A percentile compares a stretch with the other conserved stretches of the same genome.
phyloP scores from a whole-genome alignment of 257 asterid genomes.

The Dorcoceras hygrometricum region DNA sequence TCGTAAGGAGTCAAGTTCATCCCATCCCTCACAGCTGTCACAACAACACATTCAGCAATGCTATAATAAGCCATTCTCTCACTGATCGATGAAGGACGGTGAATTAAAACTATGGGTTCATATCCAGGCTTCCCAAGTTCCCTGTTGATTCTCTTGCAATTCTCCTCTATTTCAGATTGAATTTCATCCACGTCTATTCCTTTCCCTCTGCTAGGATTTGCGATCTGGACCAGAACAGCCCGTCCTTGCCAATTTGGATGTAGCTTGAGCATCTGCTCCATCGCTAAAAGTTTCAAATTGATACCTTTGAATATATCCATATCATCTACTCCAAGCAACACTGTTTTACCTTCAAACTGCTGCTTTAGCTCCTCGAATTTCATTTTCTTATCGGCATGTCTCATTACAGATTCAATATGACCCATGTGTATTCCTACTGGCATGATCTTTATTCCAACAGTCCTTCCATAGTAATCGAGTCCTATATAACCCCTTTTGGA shows the following conservation, averaged over 20 bases:
- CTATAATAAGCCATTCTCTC: constrained; percentile 52
- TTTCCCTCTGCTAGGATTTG: constrained; percentile 51
- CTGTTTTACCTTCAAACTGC: constrained; percentile 40
- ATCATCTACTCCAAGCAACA: constrained; percentile 51
- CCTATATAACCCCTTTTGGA: constrained; percentile 52
- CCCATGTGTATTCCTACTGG: constrained; percentile 55
- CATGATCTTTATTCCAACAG: constrained; percentile 43
- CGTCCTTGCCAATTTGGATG: constrained; percentile 32
- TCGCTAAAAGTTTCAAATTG: constrained; percentile 43
- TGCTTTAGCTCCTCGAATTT: constrained; percentile 39
- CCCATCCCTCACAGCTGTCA: constrained; percentile 54
- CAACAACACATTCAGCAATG: constrained; percentile 50
- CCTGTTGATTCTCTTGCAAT: constrained; percentile 39
- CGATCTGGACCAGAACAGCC: constrained; percentile 43
- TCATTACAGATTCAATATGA: constrained; percentile 41
- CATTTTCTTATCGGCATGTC: constrained; percentile 32
- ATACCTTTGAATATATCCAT: constrained; percentile 55
- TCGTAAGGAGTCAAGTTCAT: constrained; percentile 53
- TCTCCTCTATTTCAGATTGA: constrained; percentile 36
- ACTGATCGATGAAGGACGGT: constrained; percentile 41
- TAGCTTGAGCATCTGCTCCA: constrained; percentile 38
- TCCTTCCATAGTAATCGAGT: constrained; percentile 48
- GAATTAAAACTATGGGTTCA: constrained; percentile 44
- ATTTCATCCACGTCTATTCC: constrained; percentile 55
- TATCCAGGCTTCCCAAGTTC: constrained; percentile 32